Evolutionary conservation across 2,329 filamentous ascomycete genomes (phyloP).

Genomic region (Fusarium floridanum): DNA sequence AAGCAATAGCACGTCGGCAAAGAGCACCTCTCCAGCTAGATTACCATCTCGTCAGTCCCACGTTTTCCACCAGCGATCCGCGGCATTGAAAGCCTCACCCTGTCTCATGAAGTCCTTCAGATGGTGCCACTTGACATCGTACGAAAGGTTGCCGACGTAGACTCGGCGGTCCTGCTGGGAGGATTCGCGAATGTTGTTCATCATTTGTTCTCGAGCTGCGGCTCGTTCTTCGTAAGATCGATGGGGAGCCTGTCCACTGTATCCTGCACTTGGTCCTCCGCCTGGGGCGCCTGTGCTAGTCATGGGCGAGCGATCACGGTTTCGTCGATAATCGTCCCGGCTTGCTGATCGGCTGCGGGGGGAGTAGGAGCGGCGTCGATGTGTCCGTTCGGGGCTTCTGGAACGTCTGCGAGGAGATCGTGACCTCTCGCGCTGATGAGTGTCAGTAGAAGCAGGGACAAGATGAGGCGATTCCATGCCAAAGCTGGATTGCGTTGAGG

Average conservation of each 20-base stretch:
- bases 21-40: constrained; percentile 97
- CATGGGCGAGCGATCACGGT: constrained; percentile 86
- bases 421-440: constrained; percentile 82
- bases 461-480: constrained; percentile 33
- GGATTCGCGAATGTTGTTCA: constrained; percentile 91
- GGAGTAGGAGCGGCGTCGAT: constrained; percentile 82
- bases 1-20: constrained; percentile 99
- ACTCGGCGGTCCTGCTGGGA: constrained; percentile 99
- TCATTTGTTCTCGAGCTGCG: constrained; percentile 92
- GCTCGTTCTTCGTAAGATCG: constrained; percentile 87
- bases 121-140: constrained; percentile 99
- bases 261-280: constrained; percentile 78
- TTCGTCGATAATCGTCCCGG: constrained; percentile 81
- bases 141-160: constrained; percentile 98
- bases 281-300: constrained; percentile 76
- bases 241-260: constrained; percentile 71
- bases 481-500: constrained; percentile 19
- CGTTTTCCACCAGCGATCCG: constrained; percentile 44
- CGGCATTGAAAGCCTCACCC: constrained; percentile 72
- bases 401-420: constrained; percentile 85
- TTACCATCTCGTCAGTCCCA: constrained; percentile 55
- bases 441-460: constrained; percentile 45
- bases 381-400: constrained; percentile 80
- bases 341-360: constrained; percentile 82
- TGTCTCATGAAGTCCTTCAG: constrained; percentile 99